phyloP scores from a whole-genome alignment of 345 rosid genomes.

The Gossypium anomalum region DNA sequence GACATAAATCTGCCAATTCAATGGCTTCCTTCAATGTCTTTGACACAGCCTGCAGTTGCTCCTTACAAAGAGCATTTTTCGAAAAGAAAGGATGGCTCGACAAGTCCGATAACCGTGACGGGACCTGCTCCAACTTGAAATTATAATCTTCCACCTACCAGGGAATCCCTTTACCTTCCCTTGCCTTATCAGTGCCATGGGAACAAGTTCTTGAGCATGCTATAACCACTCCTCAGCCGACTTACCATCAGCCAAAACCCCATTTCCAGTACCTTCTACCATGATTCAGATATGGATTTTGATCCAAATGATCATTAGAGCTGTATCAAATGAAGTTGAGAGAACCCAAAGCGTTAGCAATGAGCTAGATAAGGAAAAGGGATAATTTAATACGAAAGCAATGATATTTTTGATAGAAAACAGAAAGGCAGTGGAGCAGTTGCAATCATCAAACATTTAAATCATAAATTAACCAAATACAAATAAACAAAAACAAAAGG shows the following conservation, averaged over 20 bases:
- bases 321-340: constrained; percentile 27
- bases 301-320: constrained; percentile 31
- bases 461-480: constrained; percentile 21
- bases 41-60: constrained; percentile 75
- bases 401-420: constrained; percentile 30
- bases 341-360: constrained; percentile 22
- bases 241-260: constrained; percentile 22
- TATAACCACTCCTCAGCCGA: constrained; percentile 75
- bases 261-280: constrained; percentile 41
- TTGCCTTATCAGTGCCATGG: constrained; percentile 56
- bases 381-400: constrained; percentile 13
- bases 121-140: constrained; percentile 80
- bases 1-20: constrained; percentile 51
- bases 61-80: constrained; percentile 78
- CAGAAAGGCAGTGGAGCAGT: constrained; percentile 58
- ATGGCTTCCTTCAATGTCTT: constrained; percentile 50
- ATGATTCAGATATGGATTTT: constrained; percentile 28
- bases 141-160: constrained; percentile 81
- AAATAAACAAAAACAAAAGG: constrained; percentile 28
- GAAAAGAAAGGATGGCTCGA: constrained; percentile 95
- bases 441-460: constrained; percentile 44
- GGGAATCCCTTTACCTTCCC: constrained; percentile 63
- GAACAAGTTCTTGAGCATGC: constrained; percentile 68
- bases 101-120: constrained; percentile 64
- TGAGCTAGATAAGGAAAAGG: constrained; percentile 27